Conservation (phyloP, 2,329 filamentous ascomycete species). For the Fusarium pseudograminearum region DNA sequence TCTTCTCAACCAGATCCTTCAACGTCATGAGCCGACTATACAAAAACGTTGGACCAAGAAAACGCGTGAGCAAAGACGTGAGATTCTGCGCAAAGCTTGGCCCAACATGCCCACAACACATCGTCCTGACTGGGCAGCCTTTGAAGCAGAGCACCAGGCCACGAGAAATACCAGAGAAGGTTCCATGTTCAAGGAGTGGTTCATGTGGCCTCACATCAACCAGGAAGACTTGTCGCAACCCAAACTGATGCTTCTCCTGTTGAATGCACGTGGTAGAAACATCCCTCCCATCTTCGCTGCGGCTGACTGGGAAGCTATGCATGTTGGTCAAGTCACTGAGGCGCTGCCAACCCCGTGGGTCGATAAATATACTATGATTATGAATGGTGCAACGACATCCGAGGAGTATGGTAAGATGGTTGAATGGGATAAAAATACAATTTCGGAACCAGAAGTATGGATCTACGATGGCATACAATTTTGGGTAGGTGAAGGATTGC, state of each 20-base stretch:
- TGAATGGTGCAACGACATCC: conserved; percentile 46
- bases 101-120: no score
- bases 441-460: conserved; percentile 33
- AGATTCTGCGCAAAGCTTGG: no score
- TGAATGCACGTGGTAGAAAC: conserved; percentile 64
- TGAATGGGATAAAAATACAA: conserved; percentile 46
- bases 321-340: conserved; percentile 46
- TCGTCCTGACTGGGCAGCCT: no score
- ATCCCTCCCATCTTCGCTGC: conserved; percentile 61
- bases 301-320: conserved; percentile 55
- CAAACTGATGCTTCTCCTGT: conserved; percentile 60
- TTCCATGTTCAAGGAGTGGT: no score
- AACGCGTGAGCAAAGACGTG: no score
- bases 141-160: no score
- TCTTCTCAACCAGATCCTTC: no score
- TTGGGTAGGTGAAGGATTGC: conserved; percentile 60
- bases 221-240: conserved; percentile 64
- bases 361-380: conserved; percentile 51
- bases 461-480: conserved; percentile 53
- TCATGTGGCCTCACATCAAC: conserved; percentile 63
- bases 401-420: conserved; percentile 54
- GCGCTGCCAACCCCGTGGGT: conserved; percentile 43
- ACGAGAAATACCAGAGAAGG: no score
- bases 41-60: no score
- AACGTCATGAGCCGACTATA: no score